Evolutionary conservation across 2,329 filamentous ascomycete species (phyloP), one percentile per base, ranked within the genome.

Genomic region (Epichloe baconii): DNA sequence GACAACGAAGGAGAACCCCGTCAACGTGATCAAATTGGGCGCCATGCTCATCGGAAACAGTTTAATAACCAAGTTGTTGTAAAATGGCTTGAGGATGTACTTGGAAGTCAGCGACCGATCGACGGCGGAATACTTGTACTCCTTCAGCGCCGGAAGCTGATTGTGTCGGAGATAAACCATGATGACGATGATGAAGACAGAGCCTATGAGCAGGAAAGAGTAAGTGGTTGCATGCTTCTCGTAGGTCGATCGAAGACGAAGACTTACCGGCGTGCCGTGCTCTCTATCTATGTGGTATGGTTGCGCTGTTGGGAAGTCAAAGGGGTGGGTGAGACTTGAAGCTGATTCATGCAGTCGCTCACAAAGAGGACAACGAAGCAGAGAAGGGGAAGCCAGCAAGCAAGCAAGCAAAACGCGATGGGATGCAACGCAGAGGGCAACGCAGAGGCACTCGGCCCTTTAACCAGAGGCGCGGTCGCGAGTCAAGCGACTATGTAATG

Each of bases 91-190:
- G 62, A 98, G 75, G 57, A 98, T 80, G 73, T 96, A 97, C 68
- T 85, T 87, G 57, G 90, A 96, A 41, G 88, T 76, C 55, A 96
- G 75, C 53, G 89, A 95, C 68, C 86, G 86, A 70, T 98, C 93
- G 62, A 97, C 86, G 52, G 81, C 80, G 41, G 86, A 88, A 77
- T 98, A 98, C 71, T 95, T 93, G 82, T 98, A 98, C 70, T 90
- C 79, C 69, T 86, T 87, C 61, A 98, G 82, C 66, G 87, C 88
- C 40, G 85, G 82, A 56, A 98, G 83, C 71, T 88, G 83, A 64
- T 90, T 83, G 70, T 95, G 87, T 58, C 93, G 88, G 54, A 98
- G 89, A 76, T 97, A 97, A 55, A 93, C 90, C 89, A 96, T 96
- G 37, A 48, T 52, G 54, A 34, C 49, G 23, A 47, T 8, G 12